A percentile compares a stretch with the other conserved stretches of the same genome.
Evolutionary conservation across 106 monocot species (phyloP).

Genomic region (Alisma plantagoaquatica): DNA sequence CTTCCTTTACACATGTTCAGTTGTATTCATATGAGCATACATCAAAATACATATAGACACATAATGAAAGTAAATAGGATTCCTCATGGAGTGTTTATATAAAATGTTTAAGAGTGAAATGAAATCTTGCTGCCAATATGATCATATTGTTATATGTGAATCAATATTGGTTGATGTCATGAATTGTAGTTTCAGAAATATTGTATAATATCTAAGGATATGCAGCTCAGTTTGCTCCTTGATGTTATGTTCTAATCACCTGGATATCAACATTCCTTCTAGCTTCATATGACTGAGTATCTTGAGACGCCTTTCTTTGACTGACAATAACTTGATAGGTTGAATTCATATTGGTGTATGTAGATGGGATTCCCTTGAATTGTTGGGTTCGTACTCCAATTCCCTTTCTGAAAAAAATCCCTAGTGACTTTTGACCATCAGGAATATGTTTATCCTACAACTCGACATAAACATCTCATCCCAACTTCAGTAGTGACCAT

Average conservation of each 20-base stretch:
- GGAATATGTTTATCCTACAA: constrained; percentile 42
- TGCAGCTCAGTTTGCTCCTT: constrained; percentile 28
- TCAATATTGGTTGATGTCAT: too few species aligned
- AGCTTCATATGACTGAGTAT: constrained; percentile 31
- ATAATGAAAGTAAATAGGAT: too few species aligned
- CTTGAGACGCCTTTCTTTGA: constrained; percentile 51
- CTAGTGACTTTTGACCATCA: constrained; percentile 30
- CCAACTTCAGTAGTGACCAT: constrained; percentile 60
- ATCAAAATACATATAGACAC: too few species aligned
- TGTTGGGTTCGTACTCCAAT: constrained; percentile 71
- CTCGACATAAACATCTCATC: constrained; percentile 59
- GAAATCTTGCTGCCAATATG: too few species aligned
- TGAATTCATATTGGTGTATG: constrained; percentile 35
- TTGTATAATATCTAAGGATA: too few species aligned
- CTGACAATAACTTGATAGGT: constrained; percentile 56
- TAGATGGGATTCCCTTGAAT: constrained; percentile 35
- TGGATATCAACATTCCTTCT: constrained; percentile 46
- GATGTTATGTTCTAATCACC: constrained; percentile 42
- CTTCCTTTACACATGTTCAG: too few species aligned
- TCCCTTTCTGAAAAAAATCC: constrained; percentile 63
- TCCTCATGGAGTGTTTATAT: too few species aligned
- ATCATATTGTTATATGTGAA: too few species aligned
- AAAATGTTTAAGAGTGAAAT: too few species aligned
- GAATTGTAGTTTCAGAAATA: too few species aligned
- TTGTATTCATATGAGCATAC: too few species aligned